Conservation (phyloP, 306 rosid genomes). For the Glycyrrhiza uralensis region DNA sequence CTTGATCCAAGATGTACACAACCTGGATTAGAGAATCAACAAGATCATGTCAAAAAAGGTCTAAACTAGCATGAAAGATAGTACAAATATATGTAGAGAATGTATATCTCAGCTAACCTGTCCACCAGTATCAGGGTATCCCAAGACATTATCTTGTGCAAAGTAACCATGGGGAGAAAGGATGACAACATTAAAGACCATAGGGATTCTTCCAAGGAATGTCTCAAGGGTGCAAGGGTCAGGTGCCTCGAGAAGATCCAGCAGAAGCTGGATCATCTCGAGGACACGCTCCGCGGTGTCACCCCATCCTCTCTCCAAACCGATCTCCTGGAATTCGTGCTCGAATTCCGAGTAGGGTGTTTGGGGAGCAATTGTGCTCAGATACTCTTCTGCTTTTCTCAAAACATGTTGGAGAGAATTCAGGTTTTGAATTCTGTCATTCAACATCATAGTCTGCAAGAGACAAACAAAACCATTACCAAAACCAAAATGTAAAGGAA, state of each 20-base stretch:
- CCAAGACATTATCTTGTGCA: slow-evolving; percentile 94
- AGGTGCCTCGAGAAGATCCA: slow-evolving; percentile 98
- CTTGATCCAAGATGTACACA: slow-evolving; percentile 99
- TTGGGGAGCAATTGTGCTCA: slow-evolving; percentile 44
- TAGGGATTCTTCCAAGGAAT: slow-evolving; percentile 87
- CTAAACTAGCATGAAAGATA: not conserved
- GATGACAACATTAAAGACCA: slow-evolving; percentile 95
- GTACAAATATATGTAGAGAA: not conserved
- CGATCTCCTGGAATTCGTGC: slow-evolving; percentile 65
- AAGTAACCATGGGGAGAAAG: slow-evolving; percentile 98
- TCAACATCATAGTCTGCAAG: slow-evolving; percentile 83
- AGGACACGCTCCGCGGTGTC: slow-evolving; percentile 71
- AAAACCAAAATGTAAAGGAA: not conserved
- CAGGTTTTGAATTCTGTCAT: slow-evolving; percentile 71
- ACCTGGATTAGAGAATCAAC: slow-evolving; percentile 44
- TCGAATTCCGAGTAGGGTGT: slow-evolving; percentile 68
- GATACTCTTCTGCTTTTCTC: slow-evolving; percentile 79
- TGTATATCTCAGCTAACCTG: slow-evolving; percentile 55
- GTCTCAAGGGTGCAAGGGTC: slow-evolving; percentile 89
- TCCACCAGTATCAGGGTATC: slow-evolving; percentile 99
- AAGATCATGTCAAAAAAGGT: not conserved
- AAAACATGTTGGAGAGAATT: slow-evolving; percentile 72
- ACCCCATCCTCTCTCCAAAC: slow-evolving; percentile 99
- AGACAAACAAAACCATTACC: not conserved
- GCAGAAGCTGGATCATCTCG: slow-evolving; percentile 80